Percentiles rank a stretch among this genome's conserved stretches.
Evolutionary conservation across 257 asterid genomes (phyloP).

Genomic region (Penstemon newberryi): DNA sequence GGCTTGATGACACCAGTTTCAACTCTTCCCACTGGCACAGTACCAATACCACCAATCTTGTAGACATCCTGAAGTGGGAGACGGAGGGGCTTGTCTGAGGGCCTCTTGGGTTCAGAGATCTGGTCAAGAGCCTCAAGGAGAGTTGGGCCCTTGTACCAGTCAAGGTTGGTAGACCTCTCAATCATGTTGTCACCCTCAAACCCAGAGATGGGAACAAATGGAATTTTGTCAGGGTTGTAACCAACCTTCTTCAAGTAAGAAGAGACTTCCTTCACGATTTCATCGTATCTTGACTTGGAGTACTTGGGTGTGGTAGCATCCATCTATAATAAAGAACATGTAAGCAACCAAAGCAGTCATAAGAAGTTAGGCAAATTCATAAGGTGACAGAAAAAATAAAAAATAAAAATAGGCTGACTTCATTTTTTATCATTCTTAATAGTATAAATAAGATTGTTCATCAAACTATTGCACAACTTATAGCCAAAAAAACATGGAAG

Average conservation of each 20-base stretch:
- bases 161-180: slow-evolving; percentile 42
- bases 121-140: slow-evolving; percentile 45
- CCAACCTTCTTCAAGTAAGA: slow-evolving; percentile 49
- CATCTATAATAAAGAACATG: slow-evolving; percentile 28
- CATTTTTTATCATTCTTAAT: no score
- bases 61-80: slow-evolving; percentile 48
- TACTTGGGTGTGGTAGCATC: slow-evolving; percentile 52
- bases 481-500: neutral
- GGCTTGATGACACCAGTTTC: slow-evolving; percentile 42
- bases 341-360: neutral
- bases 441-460: no score
- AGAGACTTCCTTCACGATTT: slow-evolving; percentile 49
- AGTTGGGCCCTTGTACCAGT: slow-evolving; percentile 54
- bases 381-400: no score
- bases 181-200: slow-evolving; percentile 49
- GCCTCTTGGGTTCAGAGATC: slow-evolving; percentile 43
- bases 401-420: no score
- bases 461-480: neutral
- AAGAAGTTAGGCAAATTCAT: neutral
- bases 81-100: slow-evolving; percentile 46
- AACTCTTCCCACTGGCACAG: slow-evolving; percentile 45
- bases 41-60: slow-evolving; percentile 51
- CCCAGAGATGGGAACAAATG: slow-evolving; percentile 45
- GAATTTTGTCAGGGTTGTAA: slow-evolving; percentile 42
- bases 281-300: slow-evolving; percentile 48